Percentiles rank a stretch among this genome's conserved stretches.
Conservation (phyloP, 108 stramenopile species). For the Cyclotella sp. region DNA sequence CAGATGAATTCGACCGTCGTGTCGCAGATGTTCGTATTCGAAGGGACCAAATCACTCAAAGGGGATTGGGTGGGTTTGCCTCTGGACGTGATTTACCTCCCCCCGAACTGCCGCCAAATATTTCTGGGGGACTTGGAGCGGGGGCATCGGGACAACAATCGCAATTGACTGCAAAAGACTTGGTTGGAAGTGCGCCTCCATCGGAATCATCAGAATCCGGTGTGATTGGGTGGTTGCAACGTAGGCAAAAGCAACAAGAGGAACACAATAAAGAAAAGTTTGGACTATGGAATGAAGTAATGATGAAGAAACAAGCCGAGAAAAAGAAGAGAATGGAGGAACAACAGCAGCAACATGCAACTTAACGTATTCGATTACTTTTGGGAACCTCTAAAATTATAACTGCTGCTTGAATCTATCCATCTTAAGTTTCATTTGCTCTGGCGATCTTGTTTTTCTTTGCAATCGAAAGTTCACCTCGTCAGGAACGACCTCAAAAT, state of each 20-base stretch:
- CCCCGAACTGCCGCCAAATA: slow-evolving; percentile 69
- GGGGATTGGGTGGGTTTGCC: slow-evolving; percentile 78
- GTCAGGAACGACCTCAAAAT: too few relatives aligned
- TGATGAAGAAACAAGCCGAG: slow-evolving; percentile 81
- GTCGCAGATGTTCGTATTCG: slow-evolving; percentile 58
- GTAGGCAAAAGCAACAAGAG: slow-evolving; percentile 81
- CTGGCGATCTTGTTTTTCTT: too few relatives aligned
- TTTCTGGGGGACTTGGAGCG: slow-evolving; percentile 18
- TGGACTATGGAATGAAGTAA: slow-evolving; percentile 92
- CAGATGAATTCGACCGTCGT: slow-evolving; percentile 84
- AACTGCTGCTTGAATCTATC: too few relatives aligned
- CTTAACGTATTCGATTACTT: slow-evolving; percentile 7
- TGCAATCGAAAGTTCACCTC: too few relatives aligned
- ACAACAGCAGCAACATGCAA: slow-evolving; percentile 27
- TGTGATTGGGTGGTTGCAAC: slow-evolving; percentile 80
- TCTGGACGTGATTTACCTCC: slow-evolving; percentile 55
- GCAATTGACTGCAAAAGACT: slow-evolving; percentile 84
- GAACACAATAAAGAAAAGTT: slow-evolving; percentile 84
- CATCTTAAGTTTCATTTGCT: too few relatives aligned
- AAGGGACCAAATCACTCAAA: slow-evolving; percentile 50
- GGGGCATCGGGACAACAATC: slow-evolving; percentile 25
- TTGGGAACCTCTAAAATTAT: neutral
- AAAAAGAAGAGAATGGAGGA: slow-evolving; percentile 58
- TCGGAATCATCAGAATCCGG: slow-evolving; percentile 40
- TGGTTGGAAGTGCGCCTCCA: slow-evolving; percentile 80